Base-by-base conservation (phyloP, 192 early-diverging fungal genomes). In the Coemansia sp. region DNA sequence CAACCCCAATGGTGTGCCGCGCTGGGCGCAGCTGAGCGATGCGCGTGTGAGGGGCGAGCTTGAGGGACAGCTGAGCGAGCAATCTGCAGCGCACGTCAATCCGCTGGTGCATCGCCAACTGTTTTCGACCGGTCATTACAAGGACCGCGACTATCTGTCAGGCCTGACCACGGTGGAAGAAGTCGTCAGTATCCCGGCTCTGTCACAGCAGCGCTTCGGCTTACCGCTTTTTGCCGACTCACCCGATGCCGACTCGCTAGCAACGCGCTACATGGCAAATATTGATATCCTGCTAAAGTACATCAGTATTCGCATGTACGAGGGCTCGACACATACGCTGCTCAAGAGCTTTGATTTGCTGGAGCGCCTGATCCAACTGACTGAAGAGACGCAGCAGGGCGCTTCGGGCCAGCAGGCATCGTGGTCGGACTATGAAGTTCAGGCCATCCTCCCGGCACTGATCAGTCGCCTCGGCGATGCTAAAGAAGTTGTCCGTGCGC, bases 271-370 rank as follows among this genome's bases (percentile, higher is more conserved):
- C 44, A 52, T 91, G 8, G 81, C 83, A n/a, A 84, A 85, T 66
- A 64, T 81, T 1, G 93, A 95, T 53, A 52, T 95, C 9, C 55
- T 94, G 32, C 77, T 95, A 29, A 94, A 93, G 49, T 95, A 94
- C 55, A 50, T 90, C 33, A 93, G 90, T 19, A 70, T 95, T 15
- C 83, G 93, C 11, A 90, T 95, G 77, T 90, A 87, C 66, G 93
- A 95, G 48, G 92, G 90, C n/a, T 90, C 86, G 42, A 95, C 93
- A 0, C 88, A 80, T 46, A 89, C 91, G 60, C 71, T 94, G 25
- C 78, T 95, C 18, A 91, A 91, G 60, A 85, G 84, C 50, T 67
- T 95, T 32, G 91, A 94, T 17, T 46, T 94, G 6, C 63, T 91
- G 3, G 87, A 95, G 58, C 86, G 87, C 33, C 53, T 93, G 43